These are phyloP conservation scores for Pythium volutum DNA, from an alignment of 352 stramenopile genomes.

Conservation along the genomic window DNA sequence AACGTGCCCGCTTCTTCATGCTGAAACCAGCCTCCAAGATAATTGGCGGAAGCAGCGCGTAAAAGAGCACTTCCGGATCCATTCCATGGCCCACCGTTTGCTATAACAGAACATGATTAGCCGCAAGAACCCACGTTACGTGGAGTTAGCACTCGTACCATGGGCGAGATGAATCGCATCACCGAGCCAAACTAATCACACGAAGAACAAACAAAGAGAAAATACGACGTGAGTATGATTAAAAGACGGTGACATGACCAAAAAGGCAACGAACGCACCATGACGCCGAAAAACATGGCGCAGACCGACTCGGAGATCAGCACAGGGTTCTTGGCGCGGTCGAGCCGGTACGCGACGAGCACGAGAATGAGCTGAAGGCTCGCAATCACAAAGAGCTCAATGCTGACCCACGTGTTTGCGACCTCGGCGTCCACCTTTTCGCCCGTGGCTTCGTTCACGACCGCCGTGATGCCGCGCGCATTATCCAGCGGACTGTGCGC, in stretches of 20 bases:
- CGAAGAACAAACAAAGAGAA: no score
- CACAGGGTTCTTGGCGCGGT: conserved; percentile 55
- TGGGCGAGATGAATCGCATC: conserved; percentile 77
- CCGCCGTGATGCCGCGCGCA: conserved; percentile 17
- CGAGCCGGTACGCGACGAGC: conserved; percentile 76
- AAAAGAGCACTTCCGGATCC: conserved; percentile 83
- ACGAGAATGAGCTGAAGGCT: conserved; percentile 80
- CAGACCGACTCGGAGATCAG: conserved; percentile 81
- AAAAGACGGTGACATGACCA: no score
- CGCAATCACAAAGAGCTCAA: conserved; percentile 78
- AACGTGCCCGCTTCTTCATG: conserved; percentile 83
- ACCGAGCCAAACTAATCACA: conserved; percentile 61
- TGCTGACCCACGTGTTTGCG: conserved; percentile 47
- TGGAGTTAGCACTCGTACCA: conserved; percentile 30
- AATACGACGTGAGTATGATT: background rate
- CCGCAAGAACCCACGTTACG: background rate
- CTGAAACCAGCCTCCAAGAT: conserved; percentile 85
- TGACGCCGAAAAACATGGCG: conserved; percentile 81
- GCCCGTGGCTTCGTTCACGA: conserved; percentile 24
- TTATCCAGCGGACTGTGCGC: conserved; percentile 16
- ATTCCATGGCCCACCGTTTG: conserved; percentile 80
- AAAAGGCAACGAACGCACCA: conserved; percentile 33
- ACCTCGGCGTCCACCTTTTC: conserved; percentile 29
- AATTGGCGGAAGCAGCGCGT: conserved; percentile 74
- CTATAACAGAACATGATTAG: conserved; percentile 24